Percentiles rank a stretch among this genome's conserved stretches.
Evolutionary conservation across 2,329 filamentous ascomycete genomes (phyloP).

Genomic region (Aureobasidium sp.): DNA sequence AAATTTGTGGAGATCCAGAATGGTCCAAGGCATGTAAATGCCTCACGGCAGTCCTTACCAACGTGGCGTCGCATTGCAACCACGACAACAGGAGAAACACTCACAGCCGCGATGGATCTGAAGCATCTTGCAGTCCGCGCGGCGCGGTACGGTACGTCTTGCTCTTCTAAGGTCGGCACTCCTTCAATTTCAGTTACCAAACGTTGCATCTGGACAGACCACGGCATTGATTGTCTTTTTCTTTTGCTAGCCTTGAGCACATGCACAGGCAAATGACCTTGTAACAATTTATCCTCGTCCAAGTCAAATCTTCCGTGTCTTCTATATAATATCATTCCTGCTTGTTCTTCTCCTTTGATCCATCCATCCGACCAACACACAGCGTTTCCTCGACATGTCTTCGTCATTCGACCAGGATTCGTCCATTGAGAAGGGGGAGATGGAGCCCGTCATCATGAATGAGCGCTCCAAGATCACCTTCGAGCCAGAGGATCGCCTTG

Average conservation of each 20-base stretch:
- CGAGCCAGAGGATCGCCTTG: slow-evolving; percentile 8
- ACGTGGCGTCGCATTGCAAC: slow-evolving; percentile 1
- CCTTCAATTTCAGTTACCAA: neutral
- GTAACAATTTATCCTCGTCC: neutral
- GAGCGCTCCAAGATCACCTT: slow-evolving; percentile 6
- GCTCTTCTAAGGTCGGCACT: neutral
- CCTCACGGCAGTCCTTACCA: neutral
- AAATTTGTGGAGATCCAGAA: slow-evolving; percentile 6
- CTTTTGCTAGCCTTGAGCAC: neutral
- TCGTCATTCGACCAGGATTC: slow-evolving; percentile 3
- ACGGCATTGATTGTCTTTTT: neutral
- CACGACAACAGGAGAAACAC: slow-evolving; percentile 8
- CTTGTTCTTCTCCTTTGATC: neutral
- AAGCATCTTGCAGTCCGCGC: neutral
- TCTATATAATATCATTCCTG: slow-evolving; percentile 1
- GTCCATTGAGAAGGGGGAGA: slow-evolving; percentile 3
- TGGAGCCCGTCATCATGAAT: neutral
- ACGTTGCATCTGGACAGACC: neutral
- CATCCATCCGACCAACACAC: neutral
- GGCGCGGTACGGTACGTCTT: slow-evolving; percentile 8
- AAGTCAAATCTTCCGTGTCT: neutral
- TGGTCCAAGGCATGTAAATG: slow-evolving; percentile 4
- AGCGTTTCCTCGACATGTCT: neutral
- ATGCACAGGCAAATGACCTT: neutral
- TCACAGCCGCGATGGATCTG: neutral